Conservation (phyloP, 73 alveolate genomes). For the Halteria grandinella region DNA sequence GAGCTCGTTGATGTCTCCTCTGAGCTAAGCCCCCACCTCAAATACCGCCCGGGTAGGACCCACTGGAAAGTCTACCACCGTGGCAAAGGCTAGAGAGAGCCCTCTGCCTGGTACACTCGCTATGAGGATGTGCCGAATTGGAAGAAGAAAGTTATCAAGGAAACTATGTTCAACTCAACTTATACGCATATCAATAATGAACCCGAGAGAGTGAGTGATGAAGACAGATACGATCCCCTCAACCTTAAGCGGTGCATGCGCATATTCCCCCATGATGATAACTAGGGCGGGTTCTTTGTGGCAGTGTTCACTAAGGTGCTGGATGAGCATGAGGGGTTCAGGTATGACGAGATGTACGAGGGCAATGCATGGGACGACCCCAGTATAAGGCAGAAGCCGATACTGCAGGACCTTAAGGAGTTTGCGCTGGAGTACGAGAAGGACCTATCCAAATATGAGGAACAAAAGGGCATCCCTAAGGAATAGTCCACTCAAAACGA, state of each 20-base stretch:
- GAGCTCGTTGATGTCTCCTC: constrained; percentile 79
- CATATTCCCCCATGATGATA: constrained; percentile 78
- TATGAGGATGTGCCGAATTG: constrained; percentile 66
- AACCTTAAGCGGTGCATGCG: constrained; percentile 81
- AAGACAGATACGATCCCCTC: constrained; percentile 75
- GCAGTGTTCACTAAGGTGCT: constrained; percentile 77
- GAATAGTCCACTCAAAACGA: constrained; percentile 50
- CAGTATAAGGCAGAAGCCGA: constrained; percentile 72
- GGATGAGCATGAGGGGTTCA: constrained; percentile 61
- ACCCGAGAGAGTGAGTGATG: constrained; percentile 70
- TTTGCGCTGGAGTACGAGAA: constrained; percentile 74
- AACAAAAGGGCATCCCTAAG: constrained; percentile 33
- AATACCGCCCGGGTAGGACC: constrained; percentile 78
- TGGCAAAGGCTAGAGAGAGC: constrained; percentile 62
- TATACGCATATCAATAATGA: constrained; percentile 74
- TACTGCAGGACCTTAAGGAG: constrained; percentile 76
- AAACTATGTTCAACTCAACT: constrained; percentile 78
- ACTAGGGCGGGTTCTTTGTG: constrained; percentile 82
- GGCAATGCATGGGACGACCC: constrained; percentile 71
- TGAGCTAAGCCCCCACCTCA: constrained; percentile 70
- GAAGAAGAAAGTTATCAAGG: constrained; percentile 72
- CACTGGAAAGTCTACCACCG: constrained; percentile 85
- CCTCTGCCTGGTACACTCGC: constrained; percentile 70
- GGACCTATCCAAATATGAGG: constrained; percentile 52
- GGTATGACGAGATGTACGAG: constrained; percentile 50